Base-by-base conservation (phyloP, 768 basidiomycete genomes). In the Mycena amicta region DNA sequence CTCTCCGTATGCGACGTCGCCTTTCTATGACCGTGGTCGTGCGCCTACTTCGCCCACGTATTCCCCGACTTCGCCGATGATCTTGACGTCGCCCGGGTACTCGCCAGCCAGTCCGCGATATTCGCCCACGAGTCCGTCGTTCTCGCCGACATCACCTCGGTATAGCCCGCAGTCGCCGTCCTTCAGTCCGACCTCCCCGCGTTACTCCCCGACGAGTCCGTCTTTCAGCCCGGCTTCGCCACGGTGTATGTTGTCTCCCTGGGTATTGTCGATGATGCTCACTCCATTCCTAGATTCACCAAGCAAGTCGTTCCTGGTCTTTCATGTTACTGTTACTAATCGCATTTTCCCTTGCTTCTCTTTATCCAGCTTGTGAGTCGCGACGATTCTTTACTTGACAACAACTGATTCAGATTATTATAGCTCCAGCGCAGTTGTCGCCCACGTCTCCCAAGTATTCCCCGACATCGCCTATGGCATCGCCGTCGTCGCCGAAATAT, bases 161-260 rank as follows among this genome's bases (percentile, higher is more conserved):
- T 93, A 91, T 71, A 92, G 90, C 60, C 94, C 93, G 0, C 90
- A 93, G 59, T 93, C 92, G 1, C 95, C 95, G 8, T 89, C 90
- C 15, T 96, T 92, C 75, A 90, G 87, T 60, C 95, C 93, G 1
- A 93, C 93, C 12, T 94, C 92, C 2, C 95, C 93, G 15, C 83
- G 89, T 1, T 93, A 93, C 70, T 93, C 92, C 12, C 93, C 93
- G 1, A 90, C 93, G 28, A 92, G 89, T 68, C 94, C 95, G 0
- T 92, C 89, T 0, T 96, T 94, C 79, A 93, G 90, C 63, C 93
- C 93, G 23, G 87, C 92, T n/a, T 93, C 92, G n/a, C 95, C 93
- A 12, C 81, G 89, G 71, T 92, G 89, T 91, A 77, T 77, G 88
- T 78, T 45, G 43, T 50, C 47, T 64, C 57, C 50, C 52, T 60